These are phyloP conservation scores for Adansonia gregorii DNA, from an alignment of 441 rosid species.

Conservation along the genomic window DNA sequence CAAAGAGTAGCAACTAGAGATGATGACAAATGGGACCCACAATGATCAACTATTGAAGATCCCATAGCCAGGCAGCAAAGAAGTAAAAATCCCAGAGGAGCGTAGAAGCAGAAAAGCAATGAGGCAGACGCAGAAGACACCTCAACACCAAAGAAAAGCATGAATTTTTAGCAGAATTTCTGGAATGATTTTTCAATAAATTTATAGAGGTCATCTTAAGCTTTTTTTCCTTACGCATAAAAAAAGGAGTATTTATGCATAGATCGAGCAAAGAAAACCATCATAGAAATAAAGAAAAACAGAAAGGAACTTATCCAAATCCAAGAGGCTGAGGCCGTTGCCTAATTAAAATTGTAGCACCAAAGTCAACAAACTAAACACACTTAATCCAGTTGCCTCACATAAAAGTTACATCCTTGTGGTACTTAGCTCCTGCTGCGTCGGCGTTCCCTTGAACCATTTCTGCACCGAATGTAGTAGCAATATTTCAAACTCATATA, in stretches of 20 bases:
- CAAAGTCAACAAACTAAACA: constrained; percentile 62
- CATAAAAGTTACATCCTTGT: constrained; percentile 29
- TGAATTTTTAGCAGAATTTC: constrained; percentile 54
- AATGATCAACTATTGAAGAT: constrained; percentile 65
- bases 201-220: constrained; percentile 34
- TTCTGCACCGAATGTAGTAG: constrained; percentile 51
- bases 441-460: constrained; percentile 76
- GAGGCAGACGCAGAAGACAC: constrained; percentile 90
- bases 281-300: constrained; percentile 46
- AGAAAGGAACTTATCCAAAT: constrained; percentile 72
- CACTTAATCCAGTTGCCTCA: constrained; percentile 47
- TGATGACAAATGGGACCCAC: constrained; percentile 62
- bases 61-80: constrained; percentile 64
- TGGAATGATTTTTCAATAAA: constrained; percentile 42
- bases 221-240: constrained; percentile 37
- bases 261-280: constrained; percentile 47
- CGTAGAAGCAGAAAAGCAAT: constrained; percentile 85
- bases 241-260: constrained; percentile 39
- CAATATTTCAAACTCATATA: not conserved
- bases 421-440: constrained; percentile 83
- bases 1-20: constrained; percentile 68
- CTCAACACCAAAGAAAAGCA: constrained; percentile 78
- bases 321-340: constrained; percentile 64
- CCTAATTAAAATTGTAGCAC: constrained; percentile 62
- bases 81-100: constrained; percentile 58